phyloP scores from a whole-genome alignment of 2,329 filamentous ascomycete species.

The Fusarium cyanostomum region DNA sequence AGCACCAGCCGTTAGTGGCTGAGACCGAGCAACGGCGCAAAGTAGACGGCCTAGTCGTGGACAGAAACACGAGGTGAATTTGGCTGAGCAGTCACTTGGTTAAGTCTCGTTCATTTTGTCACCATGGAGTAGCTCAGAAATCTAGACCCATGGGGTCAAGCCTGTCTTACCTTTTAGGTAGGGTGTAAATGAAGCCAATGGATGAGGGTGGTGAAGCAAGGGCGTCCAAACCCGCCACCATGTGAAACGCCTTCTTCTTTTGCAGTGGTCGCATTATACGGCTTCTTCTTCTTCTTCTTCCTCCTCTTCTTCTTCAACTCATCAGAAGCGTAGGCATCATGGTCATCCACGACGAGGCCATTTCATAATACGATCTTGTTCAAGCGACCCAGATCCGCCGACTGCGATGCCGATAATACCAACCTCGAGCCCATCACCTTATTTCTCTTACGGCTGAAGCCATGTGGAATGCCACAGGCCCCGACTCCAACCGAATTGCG shows the following conservation, averaged over 20 bases:
- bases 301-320: not conserved
- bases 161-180: not conserved
- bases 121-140: not conserved
- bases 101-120: no score
- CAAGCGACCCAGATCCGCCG: not conserved
- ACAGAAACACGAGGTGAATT: no score
- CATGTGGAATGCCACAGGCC: conserved; percentile 40
- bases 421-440: not conserved
- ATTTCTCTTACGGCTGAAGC: conserved; percentile 3
- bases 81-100: no score
- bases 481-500: conserved; percentile 36
- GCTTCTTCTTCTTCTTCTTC: not conserved
- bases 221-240: not conserved
- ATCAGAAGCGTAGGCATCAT: not conserved
- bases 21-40: not conserved
- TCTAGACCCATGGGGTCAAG: not conserved
- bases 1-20: conserved; percentile 5
- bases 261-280: no score
- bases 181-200: no score
- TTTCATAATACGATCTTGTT: not conserved
- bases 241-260: not conserved
- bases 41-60: not conserved
- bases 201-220: not conserved
- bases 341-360: not conserved
- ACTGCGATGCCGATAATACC: conserved; percentile 9